These are phyloP conservation scores for Kodamaea fungicola DNA, from an alignment of 1,139 yeast species.

Conservation along the genomic window DNA sequence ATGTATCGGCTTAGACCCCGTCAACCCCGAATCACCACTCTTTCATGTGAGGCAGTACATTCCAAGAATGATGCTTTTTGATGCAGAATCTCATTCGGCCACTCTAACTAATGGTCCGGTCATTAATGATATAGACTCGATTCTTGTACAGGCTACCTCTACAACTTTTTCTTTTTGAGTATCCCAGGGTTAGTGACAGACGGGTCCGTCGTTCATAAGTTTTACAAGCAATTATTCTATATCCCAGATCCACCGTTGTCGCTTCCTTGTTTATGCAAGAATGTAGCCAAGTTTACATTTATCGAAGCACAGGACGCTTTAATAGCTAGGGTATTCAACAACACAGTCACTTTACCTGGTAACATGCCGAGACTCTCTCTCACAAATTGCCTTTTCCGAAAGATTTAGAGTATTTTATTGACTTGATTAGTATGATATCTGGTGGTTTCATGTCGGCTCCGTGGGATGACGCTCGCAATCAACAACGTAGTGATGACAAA, in stretches of 20 bases:
- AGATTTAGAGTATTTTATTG: slow-evolving; percentile 29
- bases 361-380: slow-evolving; percentile 27
- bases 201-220: slow-evolving; percentile 29
- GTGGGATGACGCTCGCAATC: not conserved
- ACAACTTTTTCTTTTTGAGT: slow-evolving; percentile 40
- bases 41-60: slow-evolving; percentile 5
- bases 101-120: slow-evolving; percentile 24
- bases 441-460: not conserved
- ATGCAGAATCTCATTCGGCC: slow-evolving; percentile 17
- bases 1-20: slow-evolving; percentile 30
- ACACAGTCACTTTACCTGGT: slow-evolving; percentile 36
- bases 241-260: slow-evolving; percentile 43
- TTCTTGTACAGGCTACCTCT: slow-evolving; percentile 51
- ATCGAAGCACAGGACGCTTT: slow-evolving; percentile 46
- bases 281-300: slow-evolving; percentile 46
- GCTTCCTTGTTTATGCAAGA: slow-evolving; percentile 35
- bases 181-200: slow-evolving; percentile 23
- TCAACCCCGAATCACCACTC: slow-evolving; percentile 13
- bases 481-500: no score
- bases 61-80: not conserved
- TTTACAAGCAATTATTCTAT: slow-evolving; percentile 45
- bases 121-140: slow-evolving; percentile 29
- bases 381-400: slow-evolving; percentile 28
- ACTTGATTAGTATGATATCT: not conserved
- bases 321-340: slow-evolving; percentile 41